phyloP scores from a whole-genome alignment of 2,329 filamentous ascomycete species.

The Xylariaceae sp. region DNA sequence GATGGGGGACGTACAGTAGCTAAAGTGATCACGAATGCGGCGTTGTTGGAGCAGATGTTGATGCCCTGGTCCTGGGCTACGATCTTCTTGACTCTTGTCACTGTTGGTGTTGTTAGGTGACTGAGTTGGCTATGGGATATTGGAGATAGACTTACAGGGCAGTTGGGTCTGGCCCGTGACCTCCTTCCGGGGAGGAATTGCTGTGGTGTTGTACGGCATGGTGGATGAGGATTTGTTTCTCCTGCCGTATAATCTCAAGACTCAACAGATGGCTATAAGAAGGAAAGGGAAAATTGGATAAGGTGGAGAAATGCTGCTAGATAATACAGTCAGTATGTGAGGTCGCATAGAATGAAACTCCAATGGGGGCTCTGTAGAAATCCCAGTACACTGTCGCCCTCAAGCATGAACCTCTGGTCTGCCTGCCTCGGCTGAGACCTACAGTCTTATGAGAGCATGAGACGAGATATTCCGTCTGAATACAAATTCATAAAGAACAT shows the following conservation, averaged over 20 bases:
- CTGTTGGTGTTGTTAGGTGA: constrained; percentile 41
- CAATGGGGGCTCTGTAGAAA: too few species aligned
- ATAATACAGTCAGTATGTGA: not conserved
- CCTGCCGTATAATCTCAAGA: not conserved
- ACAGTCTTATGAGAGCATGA: not conserved
- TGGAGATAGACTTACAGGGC: constrained; percentile 58
- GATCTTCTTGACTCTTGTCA: constrained; percentile 94
- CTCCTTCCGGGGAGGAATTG: constrained; percentile 74
- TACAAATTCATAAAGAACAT: not conserved
- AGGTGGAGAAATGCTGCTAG: not conserved
- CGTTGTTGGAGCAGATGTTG: constrained; percentile 81
- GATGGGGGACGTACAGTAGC: constrained; percentile 59
- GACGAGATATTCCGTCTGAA: not conserved
- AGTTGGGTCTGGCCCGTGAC: constrained; percentile 79
- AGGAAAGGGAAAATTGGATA: not conserved
- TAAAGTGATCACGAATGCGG: constrained; percentile 86
- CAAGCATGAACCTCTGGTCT: too few species aligned
- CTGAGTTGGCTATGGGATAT: not conserved
- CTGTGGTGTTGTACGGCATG: constrained; percentile 89
- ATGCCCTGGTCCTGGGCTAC: constrained; percentile 84
- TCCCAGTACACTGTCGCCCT: too few species aligned
- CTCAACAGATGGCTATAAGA: not conserved
- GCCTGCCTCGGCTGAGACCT: not conserved
- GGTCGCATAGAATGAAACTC: not conserved
- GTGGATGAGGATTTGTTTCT: not conserved